phyloP scores from a whole-genome alignment of 768 basidiomycete species.

The Boletus rufocinnamomeus region DNA sequence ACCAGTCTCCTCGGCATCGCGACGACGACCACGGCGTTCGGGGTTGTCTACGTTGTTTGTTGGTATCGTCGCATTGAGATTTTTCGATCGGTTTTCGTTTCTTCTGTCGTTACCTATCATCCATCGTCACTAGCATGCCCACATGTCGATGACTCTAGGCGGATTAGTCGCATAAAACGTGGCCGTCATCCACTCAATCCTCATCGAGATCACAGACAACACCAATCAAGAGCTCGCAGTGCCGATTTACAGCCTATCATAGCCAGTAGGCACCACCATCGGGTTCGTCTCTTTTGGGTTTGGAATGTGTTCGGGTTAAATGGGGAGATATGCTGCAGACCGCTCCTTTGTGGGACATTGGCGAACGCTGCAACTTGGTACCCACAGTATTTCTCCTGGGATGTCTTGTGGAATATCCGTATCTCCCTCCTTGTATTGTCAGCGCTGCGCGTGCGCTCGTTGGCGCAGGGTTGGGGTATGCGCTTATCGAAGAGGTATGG shows the following conservation, averaged over 20 bases:
- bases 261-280: constrained; percentile 57
- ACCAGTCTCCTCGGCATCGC: constrained; percentile 33
- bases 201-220: no score
- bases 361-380: no score
- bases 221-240: no score
- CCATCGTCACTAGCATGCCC: neutral
- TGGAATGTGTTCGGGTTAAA: no score
- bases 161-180: constrained; percentile 63
- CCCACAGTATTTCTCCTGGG: constrained; percentile 18
- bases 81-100: constrained; percentile 42
- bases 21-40: constrained; percentile 51
- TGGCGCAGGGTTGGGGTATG: constrained; percentile 18
- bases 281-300: constrained; percentile 48
- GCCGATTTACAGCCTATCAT: constrained; percentile 57
- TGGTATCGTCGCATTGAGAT: no score
- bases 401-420: constrained; percentile 16
- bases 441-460: constrained; percentile 12
- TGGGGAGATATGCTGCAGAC: no score
- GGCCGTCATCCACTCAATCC: constrained; percentile 60
- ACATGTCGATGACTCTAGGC: constrained; percentile 34
- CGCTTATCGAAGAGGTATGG: constrained; percentile 25
- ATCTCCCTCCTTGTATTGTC: constrained; percentile 20
- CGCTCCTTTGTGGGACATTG: no score
- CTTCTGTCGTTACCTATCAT: neutral
- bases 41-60: no score